Evolutionary conservation across 2,329 filamentous ascomycete species (phyloP).

Genomic region (Hypoxylon rubiginosum): DNA sequence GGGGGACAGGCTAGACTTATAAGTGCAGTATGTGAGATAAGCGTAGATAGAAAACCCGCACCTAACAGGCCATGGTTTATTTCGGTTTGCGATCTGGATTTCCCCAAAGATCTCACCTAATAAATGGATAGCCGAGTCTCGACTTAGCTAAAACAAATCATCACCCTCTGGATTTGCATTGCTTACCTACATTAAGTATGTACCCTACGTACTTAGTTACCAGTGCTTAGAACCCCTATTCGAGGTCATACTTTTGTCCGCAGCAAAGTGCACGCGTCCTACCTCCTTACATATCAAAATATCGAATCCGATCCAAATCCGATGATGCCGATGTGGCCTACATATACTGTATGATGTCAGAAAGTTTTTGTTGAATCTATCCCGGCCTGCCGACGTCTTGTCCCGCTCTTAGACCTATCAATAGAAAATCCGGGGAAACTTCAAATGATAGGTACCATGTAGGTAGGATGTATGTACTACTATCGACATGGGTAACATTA

Average conservation of each 20-base stretch:
- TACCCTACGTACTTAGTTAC: too few species aligned
- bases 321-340: constrained; percentile 4
- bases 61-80: constrained; percentile 4
- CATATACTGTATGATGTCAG: constrained; percentile 16
- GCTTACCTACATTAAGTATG: neutral
- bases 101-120: constrained; percentile 17
- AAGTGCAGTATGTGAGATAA: constrained; percentile 17
- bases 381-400: neutral
- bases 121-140: neutral
- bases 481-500: neutral
- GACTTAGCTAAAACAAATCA: neutral
- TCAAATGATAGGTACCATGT: neutral
- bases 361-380: constrained; percentile 3
- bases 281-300: constrained; percentile 1
- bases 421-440: constrained; percentile 26
- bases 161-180: neutral
- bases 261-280: constrained; percentile 3
- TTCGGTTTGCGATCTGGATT: constrained; percentile 12
- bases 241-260: constrained; percentile 4
- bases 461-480: neutral
- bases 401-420: neutral
- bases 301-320: constrained; percentile 14
- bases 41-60: constrained; percentile 23
- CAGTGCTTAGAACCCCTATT: neutral
- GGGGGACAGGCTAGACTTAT: neutral